These are phyloP conservation scores for Keithomyces neogunnii DNA, from an alignment of 2,329 filamentous ascomycete genomes.

Conservation along the genomic window DNA sequence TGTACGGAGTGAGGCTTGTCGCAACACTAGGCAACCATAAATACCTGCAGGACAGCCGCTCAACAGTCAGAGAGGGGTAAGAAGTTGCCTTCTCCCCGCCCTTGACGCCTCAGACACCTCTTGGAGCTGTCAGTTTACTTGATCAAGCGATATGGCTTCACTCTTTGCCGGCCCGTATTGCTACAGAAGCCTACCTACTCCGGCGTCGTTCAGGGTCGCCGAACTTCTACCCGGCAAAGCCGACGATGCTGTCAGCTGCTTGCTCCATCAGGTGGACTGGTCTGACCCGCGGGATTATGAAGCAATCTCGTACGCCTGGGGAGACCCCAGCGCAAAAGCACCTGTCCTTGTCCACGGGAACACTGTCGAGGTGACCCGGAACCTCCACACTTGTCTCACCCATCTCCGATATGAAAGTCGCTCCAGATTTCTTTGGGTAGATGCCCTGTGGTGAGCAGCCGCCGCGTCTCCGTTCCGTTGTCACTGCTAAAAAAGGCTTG, in stretches of 20 bases:
- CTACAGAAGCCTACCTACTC: not conserved
- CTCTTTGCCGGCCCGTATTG: not conserved
- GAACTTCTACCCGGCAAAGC: conserved; percentile 4
- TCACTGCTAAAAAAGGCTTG: not conserved
- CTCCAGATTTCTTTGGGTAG: conserved; percentile 4
- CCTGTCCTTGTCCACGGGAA: conserved; percentile 1
- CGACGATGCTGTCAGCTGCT: conserved; percentile 1
- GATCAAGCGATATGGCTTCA: not conserved
- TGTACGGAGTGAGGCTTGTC: too few species aligned
- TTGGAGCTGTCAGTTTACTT: not conserved
- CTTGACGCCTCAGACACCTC: not conserved
- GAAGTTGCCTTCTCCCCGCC: too few species aligned
- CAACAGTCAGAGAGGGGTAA: too few species aligned
- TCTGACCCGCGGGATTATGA: conserved; percentile 1
- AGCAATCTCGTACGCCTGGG: conserved; percentile 5
- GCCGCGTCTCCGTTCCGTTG: not conserved
- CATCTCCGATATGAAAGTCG: conserved; percentile 1
- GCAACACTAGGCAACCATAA: too few species aligned
- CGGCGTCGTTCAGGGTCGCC: conserved; percentile 1
- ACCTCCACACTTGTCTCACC: conserved; percentile 1
- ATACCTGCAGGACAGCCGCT: too few species aligned
- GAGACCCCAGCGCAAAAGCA: not conserved
- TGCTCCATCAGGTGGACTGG: conserved; percentile 3
- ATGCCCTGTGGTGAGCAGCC: conserved; percentile 1
- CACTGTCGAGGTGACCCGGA: conserved; percentile 2